Percentiles rank a stretch among this genome's conserved stretches.
These are phyloP conservation scores for Neofusicoccum kwambonambiense DNA, from an alignment of 2,329 filamentous ascomycete species.

Conservation along the genomic window DNA sequence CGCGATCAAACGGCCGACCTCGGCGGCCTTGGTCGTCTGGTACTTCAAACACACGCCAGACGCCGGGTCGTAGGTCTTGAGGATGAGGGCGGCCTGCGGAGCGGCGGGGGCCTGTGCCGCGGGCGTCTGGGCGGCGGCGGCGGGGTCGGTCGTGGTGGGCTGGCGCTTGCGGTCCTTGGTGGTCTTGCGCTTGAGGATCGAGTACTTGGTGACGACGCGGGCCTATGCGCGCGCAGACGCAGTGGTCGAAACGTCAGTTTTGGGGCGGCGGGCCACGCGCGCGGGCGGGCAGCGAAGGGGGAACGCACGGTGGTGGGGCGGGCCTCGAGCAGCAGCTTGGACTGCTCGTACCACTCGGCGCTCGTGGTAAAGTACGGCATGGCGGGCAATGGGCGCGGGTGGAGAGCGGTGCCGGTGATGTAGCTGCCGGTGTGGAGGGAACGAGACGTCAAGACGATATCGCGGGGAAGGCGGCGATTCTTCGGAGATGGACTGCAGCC, in stretches of 20 bases:
- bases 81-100: conserved; percentile 66
- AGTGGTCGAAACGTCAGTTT: conserved; percentile 18
- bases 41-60: conserved; percentile 87
- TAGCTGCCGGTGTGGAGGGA: conserved; percentile 1
- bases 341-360: conserved; percentile 90
- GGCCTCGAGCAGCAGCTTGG: conserved; percentile 78
- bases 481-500: conserved; percentile 7
- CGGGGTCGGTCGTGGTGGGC: not conserved
- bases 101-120: conserved; percentile 26
- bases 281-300: not conserved
- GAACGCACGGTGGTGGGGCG: conserved; percentile 74
- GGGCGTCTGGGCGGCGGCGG: conserved; percentile 24
- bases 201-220: conserved; percentile 89
- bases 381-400: conserved; percentile 20
- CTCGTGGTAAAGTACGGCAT: conserved; percentile 83
- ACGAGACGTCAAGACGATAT: not conserved
- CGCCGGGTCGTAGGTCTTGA: conserved; percentile 86
- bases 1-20: conserved; percentile 79
- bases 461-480: not conserved
- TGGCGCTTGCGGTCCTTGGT: conserved; percentile 30
- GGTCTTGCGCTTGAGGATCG: conserved; percentile 54
- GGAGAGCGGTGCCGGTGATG: conserved; percentile 16
- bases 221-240: conserved; percentile 56
- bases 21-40: conserved; percentile 83
- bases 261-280: conserved; percentile 5